Evolutionary conservation across 1,284 basidiomycete genomes (phyloP).

Genomic region (Trichosporon ovoides): DNA sequence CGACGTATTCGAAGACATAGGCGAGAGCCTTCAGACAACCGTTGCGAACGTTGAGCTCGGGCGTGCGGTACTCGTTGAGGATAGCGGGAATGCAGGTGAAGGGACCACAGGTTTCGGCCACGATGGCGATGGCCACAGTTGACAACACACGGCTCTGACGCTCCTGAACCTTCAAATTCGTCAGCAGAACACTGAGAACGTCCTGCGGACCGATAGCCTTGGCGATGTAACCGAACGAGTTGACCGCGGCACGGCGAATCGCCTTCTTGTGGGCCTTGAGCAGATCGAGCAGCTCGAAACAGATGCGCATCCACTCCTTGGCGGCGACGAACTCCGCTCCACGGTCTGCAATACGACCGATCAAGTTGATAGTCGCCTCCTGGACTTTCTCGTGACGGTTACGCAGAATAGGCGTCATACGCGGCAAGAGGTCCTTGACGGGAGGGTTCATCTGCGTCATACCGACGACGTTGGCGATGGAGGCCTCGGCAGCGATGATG

Average conservation of each 20-base stretch:
- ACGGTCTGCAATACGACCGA: conserved; percentile 97
- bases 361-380: conserved; percentile 98
- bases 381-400: conserved; percentile 99
- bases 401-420: conserved; percentile 98
- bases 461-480: conserved; percentile 98
- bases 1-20: conserved; percentile 99
- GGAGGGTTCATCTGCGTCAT: conserved; percentile 99
- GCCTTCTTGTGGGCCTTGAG: conserved; percentile 99
- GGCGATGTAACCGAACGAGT: conserved; percentile 99
- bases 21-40: conserved; percentile 97
- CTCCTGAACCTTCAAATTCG: conserved; percentile 96
- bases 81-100: conserved; percentile 99
- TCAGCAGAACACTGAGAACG: conserved; percentile 90
- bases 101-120: conserved; percentile 95
- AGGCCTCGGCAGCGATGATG: conserved; percentile 96
- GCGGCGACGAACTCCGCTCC: conserved; percentile 96
- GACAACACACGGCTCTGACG: conserved; percentile 98
- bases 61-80: conserved; percentile 96
- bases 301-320: conserved; percentile 99
- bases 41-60: conserved; percentile 97
- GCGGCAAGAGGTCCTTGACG: conserved; percentile 94
- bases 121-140: conserved; percentile 94
- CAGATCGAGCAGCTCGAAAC: conserved; percentile 94
- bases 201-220: conserved; percentile 99
- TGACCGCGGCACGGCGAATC: conserved; percentile 96